Evolutionary conservation across 306 rosid species (phyloP).

Genomic region (Dryas alaskensis): DNA sequence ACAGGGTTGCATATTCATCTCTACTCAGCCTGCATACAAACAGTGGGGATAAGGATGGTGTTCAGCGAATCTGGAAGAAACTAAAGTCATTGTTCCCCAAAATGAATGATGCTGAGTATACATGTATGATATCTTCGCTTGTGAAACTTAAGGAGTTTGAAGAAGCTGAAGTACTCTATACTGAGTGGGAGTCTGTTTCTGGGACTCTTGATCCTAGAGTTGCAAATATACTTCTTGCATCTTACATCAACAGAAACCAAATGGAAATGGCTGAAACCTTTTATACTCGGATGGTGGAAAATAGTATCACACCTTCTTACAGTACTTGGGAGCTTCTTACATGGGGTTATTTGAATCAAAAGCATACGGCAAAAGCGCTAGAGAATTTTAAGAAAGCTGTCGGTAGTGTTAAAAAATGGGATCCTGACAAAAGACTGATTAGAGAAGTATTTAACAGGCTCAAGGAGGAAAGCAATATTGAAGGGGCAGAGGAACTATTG

Average conservation of each 20-base stretch:
- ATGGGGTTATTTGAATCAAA: conserved; percentile 61
- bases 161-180: conserved; percentile 72
- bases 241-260: conserved; percentile 60
- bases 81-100: conserved; percentile 59
- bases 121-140: conserved; percentile 81
- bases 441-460: conserved; percentile 52
- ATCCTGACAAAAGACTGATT: conserved; percentile 47
- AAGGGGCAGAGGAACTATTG: conserved; percentile 69
- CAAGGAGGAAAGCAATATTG: conserved; percentile 53
- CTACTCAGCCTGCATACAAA: conserved; percentile 76
- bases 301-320: conserved; percentile 56
- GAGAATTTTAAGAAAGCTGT: conserved; percentile 57
- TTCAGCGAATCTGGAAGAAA: conserved; percentile 66
- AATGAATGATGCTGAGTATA: conserved; percentile 74
- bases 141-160: conserved; percentile 63
- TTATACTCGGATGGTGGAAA: conserved; percentile 41
- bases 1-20: conserved; percentile 65
- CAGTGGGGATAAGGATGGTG: conserved; percentile 71
- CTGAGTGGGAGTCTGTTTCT: conserved; percentile 74
- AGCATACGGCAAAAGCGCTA: conserved; percentile 49
- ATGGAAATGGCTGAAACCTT: conserved; percentile 67
- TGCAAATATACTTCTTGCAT: conserved; percentile 69
- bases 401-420: conserved; percentile 72
- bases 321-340: conserved; percentile 87
- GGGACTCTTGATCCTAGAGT: conserved; percentile 70